Evolutionary conservation across 2,329 filamentous ascomycete species (phyloP).

Genomic region (Neophaeococcomyces aloes): DNA sequence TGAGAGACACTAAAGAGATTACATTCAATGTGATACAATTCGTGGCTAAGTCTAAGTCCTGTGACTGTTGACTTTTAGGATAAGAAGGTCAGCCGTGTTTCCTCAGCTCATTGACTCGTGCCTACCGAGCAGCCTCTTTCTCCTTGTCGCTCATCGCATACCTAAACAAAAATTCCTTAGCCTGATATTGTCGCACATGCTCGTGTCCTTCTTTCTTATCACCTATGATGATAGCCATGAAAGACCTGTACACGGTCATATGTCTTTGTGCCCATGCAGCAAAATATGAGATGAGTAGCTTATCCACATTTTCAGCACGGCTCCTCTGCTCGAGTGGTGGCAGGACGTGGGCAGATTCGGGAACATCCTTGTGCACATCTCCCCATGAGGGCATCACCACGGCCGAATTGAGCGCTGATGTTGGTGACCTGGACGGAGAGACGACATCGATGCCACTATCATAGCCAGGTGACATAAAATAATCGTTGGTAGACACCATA

Average conservation of each 20-base stretch:
- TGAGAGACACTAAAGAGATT: no score
- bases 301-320: constrained; percentile 1
- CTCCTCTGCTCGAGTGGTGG: not conserved
- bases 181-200: not conserved
- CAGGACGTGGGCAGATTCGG: not conserved
- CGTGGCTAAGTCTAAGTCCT: no score
- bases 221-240: constrained; percentile 1
- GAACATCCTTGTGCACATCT: constrained; percentile 4
- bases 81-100: no score
- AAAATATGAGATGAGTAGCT: constrained; percentile 2
- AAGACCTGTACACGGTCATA: not conserved
- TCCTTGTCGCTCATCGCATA: not conserved
- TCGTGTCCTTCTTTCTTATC: not conserved
- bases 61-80: no score
- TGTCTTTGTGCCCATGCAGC: constrained; percentile 5
- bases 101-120: not conserved
- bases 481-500: no score
- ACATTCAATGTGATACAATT: no score
- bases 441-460: not conserved
- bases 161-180: not conserved
- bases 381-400: not conserved
- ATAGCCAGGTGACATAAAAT: not conserved
- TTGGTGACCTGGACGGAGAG: no score
- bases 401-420: not conserved
- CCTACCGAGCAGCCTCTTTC: not conserved